Base-by-base conservation (phyloP, 805 yeast species). In the Myxozyma lipomycoides region DNA sequence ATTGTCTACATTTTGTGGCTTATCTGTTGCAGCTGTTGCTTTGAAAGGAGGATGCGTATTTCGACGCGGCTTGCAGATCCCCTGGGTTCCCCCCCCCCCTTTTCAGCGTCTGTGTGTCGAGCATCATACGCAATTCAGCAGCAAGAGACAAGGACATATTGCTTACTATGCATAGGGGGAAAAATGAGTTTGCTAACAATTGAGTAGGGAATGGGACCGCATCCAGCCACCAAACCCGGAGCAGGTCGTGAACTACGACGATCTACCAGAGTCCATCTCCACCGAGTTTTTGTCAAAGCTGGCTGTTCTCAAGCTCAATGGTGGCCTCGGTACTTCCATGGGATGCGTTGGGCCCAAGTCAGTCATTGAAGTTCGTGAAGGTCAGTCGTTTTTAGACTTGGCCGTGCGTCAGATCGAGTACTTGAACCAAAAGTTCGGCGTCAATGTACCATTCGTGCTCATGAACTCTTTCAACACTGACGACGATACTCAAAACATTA, bases 271-370 rank as follows among this genome's bases (percentile, higher is more conserved):
- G 25, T 56, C 53, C 23, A 55, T 49, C 32, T 35, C 56, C 35
- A 64, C 69, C 21, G 70, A 72, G 54, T 76, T 80, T 68, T 76
- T 93, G 64, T 71, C 81, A 61, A 90, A 90, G 70, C 78, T 93
- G 68, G 98, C 97, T 6, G 98, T 93, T 38, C 78, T 93, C 70
- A 93, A 93, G 74, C 79, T 93, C 69, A 93, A 93, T 68, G 98
- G 98, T 76, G 98, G 98, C 39, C 78, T 93, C 62, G 98, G 98
- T 67, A 93, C 98, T 19, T 91, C 98, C 7, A 93, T 93, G 98
- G 98, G 98, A 51, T 93, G 98, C 75, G 97, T 93, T 56, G 98
- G 98, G 52, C 98, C 98, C 59, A 90, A 90, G 72, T 86, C 96
- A 24, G 95, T 93, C 60, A 93, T 93, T 67, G 98, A 93, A 75